Base-by-base conservation (phyloP, 2,329 filamentous ascomycete genomes). In the Colletotrichum brevisporum region DNA sequence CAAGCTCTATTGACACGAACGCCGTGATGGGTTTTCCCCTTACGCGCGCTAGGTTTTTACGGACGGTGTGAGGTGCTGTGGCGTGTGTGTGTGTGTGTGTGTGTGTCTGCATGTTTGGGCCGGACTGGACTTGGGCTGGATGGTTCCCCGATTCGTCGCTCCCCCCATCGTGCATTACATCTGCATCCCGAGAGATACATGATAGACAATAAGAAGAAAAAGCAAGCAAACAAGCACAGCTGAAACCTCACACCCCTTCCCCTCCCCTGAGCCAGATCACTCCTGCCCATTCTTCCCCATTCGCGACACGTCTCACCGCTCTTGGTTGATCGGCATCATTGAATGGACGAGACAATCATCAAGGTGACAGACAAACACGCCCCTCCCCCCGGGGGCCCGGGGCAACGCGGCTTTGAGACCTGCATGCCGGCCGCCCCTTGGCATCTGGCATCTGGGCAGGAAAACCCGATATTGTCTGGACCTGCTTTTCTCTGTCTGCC, bases 121-220 rank as follows among this genome's bases (percentile, higher is more conserved):
- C 45, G 27, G n/a, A 16, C 54, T 54, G 47, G 55, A 16, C 31
- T 31, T 24, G n/a, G 13, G 63, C 43, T 61, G 39, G 31, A 5
- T 27, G 50, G 12, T 52, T 56, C 62, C 66, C 66, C 66, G 62
- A 69, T 61, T 69, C 55, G 66, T 36, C 31, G 31, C 27, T 36
- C 26, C 65, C 55, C 47, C 54, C 21, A 69, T 69, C 62, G 48
- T 60, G 62, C 66, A 69, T 61, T 36, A 21, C 66, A 61, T 61
- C 57, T 47, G 51, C 66, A 51, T 56, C 66, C 62, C 54, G 41
- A 55, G n/a, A 10, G 15, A 13, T 15, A 41, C 26, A 36, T 36
- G 31, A 36, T 36, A 36, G 5, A 43, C 13, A 16, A 26, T n/a
- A 26, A 31, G 5, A 27, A 13, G n/a, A 55, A 26, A 6, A 63